Percentiles rank a stretch among this genome's conserved stretches.
Evolutionary conservation across 2,329 filamentous ascomycete genomes (phyloP).

Genomic region (Fusarium oligoseptatum): DNA sequence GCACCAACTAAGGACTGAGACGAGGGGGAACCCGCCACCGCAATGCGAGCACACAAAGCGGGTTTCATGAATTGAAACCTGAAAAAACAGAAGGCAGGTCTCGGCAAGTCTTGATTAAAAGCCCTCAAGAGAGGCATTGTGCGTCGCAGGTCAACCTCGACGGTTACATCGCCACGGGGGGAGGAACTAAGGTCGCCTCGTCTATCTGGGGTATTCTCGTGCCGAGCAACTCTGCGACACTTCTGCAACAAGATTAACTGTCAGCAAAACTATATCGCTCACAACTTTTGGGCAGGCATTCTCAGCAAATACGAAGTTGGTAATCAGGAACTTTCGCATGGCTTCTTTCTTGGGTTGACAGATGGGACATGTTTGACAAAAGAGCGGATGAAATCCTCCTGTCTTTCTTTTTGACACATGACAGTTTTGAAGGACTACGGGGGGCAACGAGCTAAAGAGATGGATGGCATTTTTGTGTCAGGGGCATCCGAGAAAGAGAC

Average conservation of each 20-base stretch:
- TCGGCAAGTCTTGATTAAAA: conserved; percentile 13
- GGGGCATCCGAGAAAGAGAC: not conserved
- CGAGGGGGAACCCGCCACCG: conserved; percentile 6
- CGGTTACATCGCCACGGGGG: conserved; percentile 31
- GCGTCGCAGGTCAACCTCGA: conserved; percentile 24
- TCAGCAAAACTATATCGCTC: conserved; percentile 2
- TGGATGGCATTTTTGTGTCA: not conserved
- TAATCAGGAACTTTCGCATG: not conserved
- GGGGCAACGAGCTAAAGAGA: conserved; percentile 4
- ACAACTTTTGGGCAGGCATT: not conserved
- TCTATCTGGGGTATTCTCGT: conserved; percentile 22
- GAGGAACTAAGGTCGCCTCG: conserved; percentile 13
- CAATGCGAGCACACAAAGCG: conserved; percentile 5
- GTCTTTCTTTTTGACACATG: not conserved
- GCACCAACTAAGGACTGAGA: conserved; percentile 17
- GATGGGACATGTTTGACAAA: not conserved
- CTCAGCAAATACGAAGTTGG: not conserved
- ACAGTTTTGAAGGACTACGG: not conserved
- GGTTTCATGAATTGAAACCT: conserved; percentile 23
- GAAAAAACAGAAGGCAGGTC: conserved; percentile 3
- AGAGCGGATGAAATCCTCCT: conserved; percentile 6
- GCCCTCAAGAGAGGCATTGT: conserved; percentile 5
- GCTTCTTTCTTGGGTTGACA: not conserved
- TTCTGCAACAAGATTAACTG: conserved; percentile 27
- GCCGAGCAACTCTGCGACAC: conserved; percentile 25